phyloP scores from a whole-genome alignment of 495 filamentous ascomycete species.

The Penicillium paxilli region DNA sequence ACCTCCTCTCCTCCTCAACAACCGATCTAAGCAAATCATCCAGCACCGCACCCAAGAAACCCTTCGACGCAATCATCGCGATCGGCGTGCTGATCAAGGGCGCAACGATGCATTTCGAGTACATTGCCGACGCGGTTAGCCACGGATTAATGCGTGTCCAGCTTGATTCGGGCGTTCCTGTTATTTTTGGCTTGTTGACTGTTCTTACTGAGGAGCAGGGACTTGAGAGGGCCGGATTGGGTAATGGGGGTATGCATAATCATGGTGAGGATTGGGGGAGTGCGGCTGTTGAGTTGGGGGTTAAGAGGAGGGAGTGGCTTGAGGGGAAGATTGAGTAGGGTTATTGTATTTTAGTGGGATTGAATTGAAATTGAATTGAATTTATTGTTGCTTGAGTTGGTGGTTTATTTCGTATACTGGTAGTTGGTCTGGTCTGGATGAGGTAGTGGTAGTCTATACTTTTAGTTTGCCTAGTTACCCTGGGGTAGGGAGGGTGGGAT shows the following conservation, averaged over 20 bases:
- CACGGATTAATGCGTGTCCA: conserved; percentile 94
- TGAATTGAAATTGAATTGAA: neutral
- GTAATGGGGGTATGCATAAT: conserved; percentile 61
- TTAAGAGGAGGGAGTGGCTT: conserved; percentile 45
- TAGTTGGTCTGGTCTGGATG: too few relatives aligned
- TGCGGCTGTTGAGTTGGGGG: conserved; percentile 54
- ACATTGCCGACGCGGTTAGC: conserved; percentile 87
- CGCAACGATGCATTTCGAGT: conserved; percentile 98
- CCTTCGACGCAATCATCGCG: conserved; percentile 92
- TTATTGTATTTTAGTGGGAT: neutral
- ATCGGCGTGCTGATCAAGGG: conserved; percentile 98
- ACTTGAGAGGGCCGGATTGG: conserved; percentile 78
- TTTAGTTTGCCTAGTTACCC: too few relatives aligned
- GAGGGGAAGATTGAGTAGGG: conserved; percentile 44
- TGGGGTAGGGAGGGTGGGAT: too few relatives aligned
- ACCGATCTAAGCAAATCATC: neutral
- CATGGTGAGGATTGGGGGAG: conserved; percentile 87
- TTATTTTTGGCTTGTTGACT: conserved; percentile 92
- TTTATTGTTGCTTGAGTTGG: too few relatives aligned
- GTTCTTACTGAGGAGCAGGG: conserved; percentile 88
- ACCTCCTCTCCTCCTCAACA: conserved; percentile 58
- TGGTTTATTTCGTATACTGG: too few relatives aligned
- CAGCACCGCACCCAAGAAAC: conserved; percentile 41
- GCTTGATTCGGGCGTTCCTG: conserved; percentile 80
- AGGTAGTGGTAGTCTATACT: too few relatives aligned